phyloP scores from a whole-genome alignment of 2,329 filamentous ascomycete genomes.

The Tolypocladium tropicale region DNA sequence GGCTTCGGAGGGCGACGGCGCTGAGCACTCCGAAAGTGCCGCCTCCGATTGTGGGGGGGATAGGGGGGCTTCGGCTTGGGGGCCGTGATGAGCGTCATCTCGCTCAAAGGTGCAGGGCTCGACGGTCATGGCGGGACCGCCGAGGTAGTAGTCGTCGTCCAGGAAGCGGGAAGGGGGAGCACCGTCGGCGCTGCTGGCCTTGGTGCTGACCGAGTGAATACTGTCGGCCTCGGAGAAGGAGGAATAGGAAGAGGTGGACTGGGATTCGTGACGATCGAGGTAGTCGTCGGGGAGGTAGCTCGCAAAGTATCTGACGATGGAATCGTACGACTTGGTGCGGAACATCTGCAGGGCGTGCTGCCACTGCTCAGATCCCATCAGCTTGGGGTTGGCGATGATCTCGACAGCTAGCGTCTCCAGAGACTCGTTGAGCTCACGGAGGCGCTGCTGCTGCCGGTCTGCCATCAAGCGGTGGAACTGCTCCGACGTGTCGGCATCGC shows the following conservation, averaged over 20 bases:
- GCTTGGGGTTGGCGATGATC: constrained; percentile 48
- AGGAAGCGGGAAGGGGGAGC: constrained; percentile 25
- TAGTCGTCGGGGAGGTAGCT: constrained; percentile 46
- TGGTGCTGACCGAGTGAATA: constrained; percentile 24
- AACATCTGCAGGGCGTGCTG: constrained; percentile 48
- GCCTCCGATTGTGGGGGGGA: constrained; percentile 40
- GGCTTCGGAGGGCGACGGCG: constrained; percentile 23
- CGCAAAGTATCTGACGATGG: constrained; percentile 48
- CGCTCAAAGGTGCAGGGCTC: constrained; percentile 27
- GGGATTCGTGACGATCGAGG: constrained; percentile 26
- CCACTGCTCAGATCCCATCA: constrained; percentile 51
- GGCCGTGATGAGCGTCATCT: constrained; percentile 8
- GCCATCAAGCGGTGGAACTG: constrained; percentile 46
- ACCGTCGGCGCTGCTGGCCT: constrained; percentile 28
- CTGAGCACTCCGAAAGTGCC: constrained; percentile 33
- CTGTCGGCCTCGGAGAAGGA: constrained; percentile 28
- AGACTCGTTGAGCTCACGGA: constrained; percentile 43
- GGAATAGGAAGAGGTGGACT: constrained; percentile 23
- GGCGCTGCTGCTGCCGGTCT: constrained; percentile 41
- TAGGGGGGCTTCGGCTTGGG: constrained; percentile 14
- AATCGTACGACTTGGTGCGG: constrained; percentile 47
- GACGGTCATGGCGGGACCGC: constrained; percentile 30
- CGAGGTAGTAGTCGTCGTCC: constrained; percentile 26
- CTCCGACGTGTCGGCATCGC: constrained; percentile 35
- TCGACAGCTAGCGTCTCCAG: constrained; percentile 49